phyloP scores from a whole-genome alignment of 257 asterid genomes.

The Lycium barbarum region DNA sequence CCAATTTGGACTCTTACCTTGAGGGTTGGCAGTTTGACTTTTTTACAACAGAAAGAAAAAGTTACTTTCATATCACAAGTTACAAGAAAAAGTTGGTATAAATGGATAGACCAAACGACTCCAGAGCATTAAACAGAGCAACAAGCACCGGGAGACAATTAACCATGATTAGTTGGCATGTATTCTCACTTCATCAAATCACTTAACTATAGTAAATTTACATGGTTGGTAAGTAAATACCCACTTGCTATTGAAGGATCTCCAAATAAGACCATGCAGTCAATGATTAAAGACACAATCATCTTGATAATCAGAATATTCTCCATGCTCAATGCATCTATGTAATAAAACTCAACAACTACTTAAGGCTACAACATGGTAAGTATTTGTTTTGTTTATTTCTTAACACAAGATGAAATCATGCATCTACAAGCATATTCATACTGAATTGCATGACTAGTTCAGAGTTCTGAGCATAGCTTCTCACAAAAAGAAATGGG shows the following conservation, averaged over 20 bases:
- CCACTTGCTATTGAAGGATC: not conserved
- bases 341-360: not conserved
- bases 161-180: no score
- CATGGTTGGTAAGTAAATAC: no score
- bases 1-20: no score
- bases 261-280: not conserved
- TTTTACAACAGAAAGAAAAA: no score
- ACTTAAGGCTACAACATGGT: not conserved
- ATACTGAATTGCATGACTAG: slow-evolving; percentile 2
- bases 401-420: not conserved
- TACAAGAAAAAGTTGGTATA: no score
- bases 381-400: not conserved
- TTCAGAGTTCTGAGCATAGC: slow-evolving; percentile 15
- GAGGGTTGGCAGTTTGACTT: no score
- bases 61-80: no score
- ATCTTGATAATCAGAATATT: not conserved
- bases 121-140: not conserved
- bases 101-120: no score
- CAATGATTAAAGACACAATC: no score
- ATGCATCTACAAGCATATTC: slow-evolving; percentile 21
- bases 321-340: not conserved
- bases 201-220: no score
- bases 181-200: no score
- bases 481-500: not conserved
- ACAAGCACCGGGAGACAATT: not conserved